Evolutionary conservation across 495 filamentous ascomycete genomes (phyloP).

Genomic region (Lasiosphaeria ovina): DNA sequence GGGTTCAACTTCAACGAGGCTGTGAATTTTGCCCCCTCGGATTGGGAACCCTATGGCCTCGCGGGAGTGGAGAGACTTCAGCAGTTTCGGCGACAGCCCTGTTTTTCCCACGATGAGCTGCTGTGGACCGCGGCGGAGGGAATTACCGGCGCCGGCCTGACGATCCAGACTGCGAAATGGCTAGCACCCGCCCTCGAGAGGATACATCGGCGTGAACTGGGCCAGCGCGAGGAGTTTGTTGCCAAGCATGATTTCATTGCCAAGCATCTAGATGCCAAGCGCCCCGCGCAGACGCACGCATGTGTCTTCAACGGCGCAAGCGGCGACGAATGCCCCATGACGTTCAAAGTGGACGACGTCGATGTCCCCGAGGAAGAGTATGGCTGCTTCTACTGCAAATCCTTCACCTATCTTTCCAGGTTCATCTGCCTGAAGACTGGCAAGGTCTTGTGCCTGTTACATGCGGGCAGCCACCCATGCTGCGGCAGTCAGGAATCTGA

Average conservation of each 20-base stretch:
- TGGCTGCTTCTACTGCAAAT: constrained; percentile 88
- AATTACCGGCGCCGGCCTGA: constrained; percentile 65
- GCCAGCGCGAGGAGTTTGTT: constrained; percentile 64
- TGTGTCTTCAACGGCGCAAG: constrained; percentile 46
- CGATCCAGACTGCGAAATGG: constrained; percentile 93
- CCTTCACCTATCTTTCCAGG: constrained; percentile 86
- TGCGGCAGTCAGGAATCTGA: constrained; percentile 64
- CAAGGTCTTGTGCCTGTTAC: constrained; percentile 74
- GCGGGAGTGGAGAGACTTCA: constrained; percentile 82
- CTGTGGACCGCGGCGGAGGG: constrained; percentile 75
- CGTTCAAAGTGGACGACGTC: constrained; percentile 57
- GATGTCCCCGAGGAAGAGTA: constrained; percentile 87
- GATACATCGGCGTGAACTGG: constrained; percentile 69
- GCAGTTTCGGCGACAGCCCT: constrained; percentile 84
- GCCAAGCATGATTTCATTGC: constrained; percentile 53
- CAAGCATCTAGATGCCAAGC: constrained; percentile 56
- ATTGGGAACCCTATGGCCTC: constrained; percentile 95
- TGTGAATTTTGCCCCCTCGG: constrained; percentile 94
- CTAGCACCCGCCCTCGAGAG: constrained; percentile 81
- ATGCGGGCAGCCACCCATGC: constrained; percentile 75
- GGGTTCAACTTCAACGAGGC: constrained; percentile 99
- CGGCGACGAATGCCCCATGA: constrained; percentile 39
- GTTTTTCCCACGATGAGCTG: constrained; percentile 97
- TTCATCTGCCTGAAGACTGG: constrained; percentile 76
- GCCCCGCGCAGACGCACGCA: constrained; percentile 28